Base-by-base conservation (phyloP, 192 early-diverging fungal genomes). In the Polychytrium aggregatum region DNA sequence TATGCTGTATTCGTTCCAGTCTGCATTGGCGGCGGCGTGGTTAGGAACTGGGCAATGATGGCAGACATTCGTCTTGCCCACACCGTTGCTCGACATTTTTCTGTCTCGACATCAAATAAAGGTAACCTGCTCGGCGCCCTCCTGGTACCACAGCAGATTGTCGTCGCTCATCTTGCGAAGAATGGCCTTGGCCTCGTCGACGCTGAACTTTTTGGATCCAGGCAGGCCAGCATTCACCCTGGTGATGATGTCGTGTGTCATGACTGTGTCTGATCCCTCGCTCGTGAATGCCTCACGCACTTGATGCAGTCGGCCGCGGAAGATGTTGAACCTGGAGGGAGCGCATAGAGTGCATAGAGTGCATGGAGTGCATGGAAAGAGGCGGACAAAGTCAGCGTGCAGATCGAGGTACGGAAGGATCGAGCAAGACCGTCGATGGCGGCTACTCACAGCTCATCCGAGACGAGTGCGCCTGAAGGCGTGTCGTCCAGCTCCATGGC, bases 81-180 rank as follows among this genome's bases (percentile, higher is more conserved):
- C n/a, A n/a, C n/a, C n/a, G n/a, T n/a, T n/a, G n/a, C n/a, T n/a
- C n/a, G n/a, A n/a, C n/a, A n/a, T n/a, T n/a, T n/a, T n/a, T n/a
- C n/a, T n/a, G n/a, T n/a, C n/a, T n/a, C n/a, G n/a, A n/a, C 31
- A 33, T 66, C 54, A 75, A 22, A 75, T 50, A 33, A 75, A 62
- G 34, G 71, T 48, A n/a, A 75, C 50, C n/a, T 28, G 47, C 41
- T 50, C 65, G 21, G 48, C 44, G 17, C 65, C 68, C 38, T 60
- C 59, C 42, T 67, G 57, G 36, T 57, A 67, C 71, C 68, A 71
- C 18, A 75, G 40, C 33, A 49, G 37, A 42, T 75, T 64, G 14
- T 53, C 31, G 24, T 65, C 54, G 37, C 53, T 55, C 56, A 75
- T 63, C 3, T 24, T 25, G 30, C 51, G 37, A 4, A 71, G 44